Conservation (phyloP, 1,284 basidiomycete species). For the Malassezia arunalokei region DNA sequence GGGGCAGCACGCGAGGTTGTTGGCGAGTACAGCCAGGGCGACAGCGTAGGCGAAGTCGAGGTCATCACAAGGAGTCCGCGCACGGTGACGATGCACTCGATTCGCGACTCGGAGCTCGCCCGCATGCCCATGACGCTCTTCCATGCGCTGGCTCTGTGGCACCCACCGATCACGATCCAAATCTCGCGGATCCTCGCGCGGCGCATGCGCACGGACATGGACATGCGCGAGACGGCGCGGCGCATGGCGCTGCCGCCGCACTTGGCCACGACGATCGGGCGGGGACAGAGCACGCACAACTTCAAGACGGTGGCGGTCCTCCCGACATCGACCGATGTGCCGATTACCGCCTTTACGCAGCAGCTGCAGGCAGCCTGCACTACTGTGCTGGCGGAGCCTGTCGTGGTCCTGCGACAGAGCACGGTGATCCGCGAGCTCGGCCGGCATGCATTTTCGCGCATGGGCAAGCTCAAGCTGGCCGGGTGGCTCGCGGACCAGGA, state of each 20-base stretch:
- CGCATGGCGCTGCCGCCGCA: slow-evolving; percentile 20
- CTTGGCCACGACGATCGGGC: slow-evolving; percentile 33
- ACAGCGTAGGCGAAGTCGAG: slow-evolving; percentile 67
- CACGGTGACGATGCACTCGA: slow-evolving; percentile 84
- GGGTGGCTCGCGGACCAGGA: slow-evolving; percentile 44
- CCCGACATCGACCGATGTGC: slow-evolving; percentile 49
- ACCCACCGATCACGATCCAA: slow-evolving; percentile 89
- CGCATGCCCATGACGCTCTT: slow-evolving; percentile 94
- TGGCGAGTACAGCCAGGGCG: slow-evolving; percentile 83
- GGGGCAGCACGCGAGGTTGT: slow-evolving; percentile 58
- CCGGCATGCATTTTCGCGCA: slow-evolving; percentile 41
- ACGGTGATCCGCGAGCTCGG: slow-evolving; percentile 43
- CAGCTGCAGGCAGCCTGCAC: slow-evolving; percentile 37
- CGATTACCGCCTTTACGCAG: slow-evolving; percentile 40
- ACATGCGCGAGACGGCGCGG: slow-evolving; percentile 19
- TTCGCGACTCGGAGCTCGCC: slow-evolving; percentile 94
- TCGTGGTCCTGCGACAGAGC: slow-evolving; percentile 40
- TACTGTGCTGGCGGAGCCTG: slow-evolving; percentile 33
- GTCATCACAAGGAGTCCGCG: slow-evolving; percentile 86
- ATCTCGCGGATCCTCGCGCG: slow-evolving; percentile 87
- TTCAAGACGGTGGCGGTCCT: slow-evolving; percentile 82
- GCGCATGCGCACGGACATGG: slow-evolving; percentile 68
- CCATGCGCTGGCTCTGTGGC: slow-evolving; percentile 69
- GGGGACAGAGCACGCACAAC: slow-evolving; percentile 72
- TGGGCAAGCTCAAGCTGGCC: slow-evolving; percentile 45